Base-by-base conservation (phyloP, 1,139 yeast species). In the Debaryomycetaceae sp. region DNA sequence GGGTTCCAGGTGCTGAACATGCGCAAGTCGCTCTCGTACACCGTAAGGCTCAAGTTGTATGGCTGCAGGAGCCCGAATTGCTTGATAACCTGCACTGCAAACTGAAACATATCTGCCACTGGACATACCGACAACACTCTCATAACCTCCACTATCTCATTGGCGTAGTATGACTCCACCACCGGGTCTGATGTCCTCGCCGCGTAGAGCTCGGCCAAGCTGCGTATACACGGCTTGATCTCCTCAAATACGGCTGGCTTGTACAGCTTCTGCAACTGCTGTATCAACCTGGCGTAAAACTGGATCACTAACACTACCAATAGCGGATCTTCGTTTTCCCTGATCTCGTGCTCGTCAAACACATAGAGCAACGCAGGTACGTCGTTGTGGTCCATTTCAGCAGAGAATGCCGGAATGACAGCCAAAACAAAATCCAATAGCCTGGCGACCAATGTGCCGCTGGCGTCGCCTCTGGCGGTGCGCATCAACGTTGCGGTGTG, bases 1-100 rank as follows among this genome's bases (percentile, higher is more conserved):
- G 72, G 65, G 42, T 66, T 62, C 22, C 65, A 45, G 17, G 50
- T 50, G n/a, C 56, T 48, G 17, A 66, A 41, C 5, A 69, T 49
- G 27, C 49, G 49, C 20, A 63, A 52, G 41, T 66, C 70, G 35
- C 46, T 45, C 9, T 56, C 60, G 31, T 40, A 50, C 14, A 37
- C 27, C 47, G 43, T 51, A 46, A 52, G 47, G 45, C 37, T 56
- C 5, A 61, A 51, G 48, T 58, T 62, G 45, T 58, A 50, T 4
- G 65, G 51, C 37, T 61, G 59, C 39, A 63, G 56, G 8, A 65
- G 39, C 37, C 56, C 49, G 35, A 48, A 43, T 5, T 44, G 37
- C 6, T 40, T 35, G 6, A 47, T 34, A 11, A 50, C 9, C n/a
- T 48, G 42, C 6, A 36, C 17, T 7, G 42, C 38, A 37, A 43